phyloP scores from a whole-genome alignment of 2,329 filamentous ascomycete genomes.

The Rugonectria rugulosa region DNA sequence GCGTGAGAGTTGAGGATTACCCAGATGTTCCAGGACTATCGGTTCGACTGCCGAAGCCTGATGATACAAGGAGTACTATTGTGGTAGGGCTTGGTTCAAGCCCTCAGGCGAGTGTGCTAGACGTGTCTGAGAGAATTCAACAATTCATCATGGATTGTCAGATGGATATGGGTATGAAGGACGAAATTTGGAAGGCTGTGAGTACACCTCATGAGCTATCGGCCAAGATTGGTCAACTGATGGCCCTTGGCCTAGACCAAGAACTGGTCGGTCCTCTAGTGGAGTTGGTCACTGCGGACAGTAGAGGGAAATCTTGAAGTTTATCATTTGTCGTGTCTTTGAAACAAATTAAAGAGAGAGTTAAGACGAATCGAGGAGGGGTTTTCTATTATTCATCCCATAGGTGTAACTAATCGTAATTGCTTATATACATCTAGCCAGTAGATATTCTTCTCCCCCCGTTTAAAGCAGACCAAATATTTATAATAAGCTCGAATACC shows the following conservation, averaged over 20 bases:
- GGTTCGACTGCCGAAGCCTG: slow-evolving; percentile 12
- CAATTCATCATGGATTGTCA: slow-evolving; percentile 37
- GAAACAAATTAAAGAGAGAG: no score
- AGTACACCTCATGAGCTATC: slow-evolving; percentile 19
- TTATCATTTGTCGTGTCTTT: neutral
- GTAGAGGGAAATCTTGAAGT: slow-evolving; percentile 13
- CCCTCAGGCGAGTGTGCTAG: slow-evolving; percentile 23
- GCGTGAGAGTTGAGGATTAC: slow-evolving; percentile 18
- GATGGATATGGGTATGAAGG: slow-evolving; percentile 38
- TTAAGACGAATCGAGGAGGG: no score
- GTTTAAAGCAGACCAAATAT: slow-evolving; percentile 27
- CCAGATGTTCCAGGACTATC: slow-evolving; percentile 26
- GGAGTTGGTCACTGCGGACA: slow-evolving; percentile 39
- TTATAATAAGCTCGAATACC: slow-evolving; percentile 27
- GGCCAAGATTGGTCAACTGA: slow-evolving; percentile 35
- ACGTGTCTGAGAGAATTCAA: slow-evolving; percentile 24
- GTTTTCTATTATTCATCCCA: no score
- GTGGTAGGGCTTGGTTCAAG: slow-evolving; percentile 9
- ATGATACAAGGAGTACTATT: neutral
- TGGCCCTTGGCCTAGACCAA: slow-evolving; percentile 35
- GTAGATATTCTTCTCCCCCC: slow-evolving; percentile 25
- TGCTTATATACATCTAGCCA: slow-evolving; percentile 34
- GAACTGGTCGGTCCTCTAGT: slow-evolving; percentile 35
- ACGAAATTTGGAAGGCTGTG: slow-evolving; percentile 35
- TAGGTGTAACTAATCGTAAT: no score